phyloP scores from a whole-genome alignment of 2,329 filamentous ascomycete genomes.

The Monilinia fructicola region DNA sequence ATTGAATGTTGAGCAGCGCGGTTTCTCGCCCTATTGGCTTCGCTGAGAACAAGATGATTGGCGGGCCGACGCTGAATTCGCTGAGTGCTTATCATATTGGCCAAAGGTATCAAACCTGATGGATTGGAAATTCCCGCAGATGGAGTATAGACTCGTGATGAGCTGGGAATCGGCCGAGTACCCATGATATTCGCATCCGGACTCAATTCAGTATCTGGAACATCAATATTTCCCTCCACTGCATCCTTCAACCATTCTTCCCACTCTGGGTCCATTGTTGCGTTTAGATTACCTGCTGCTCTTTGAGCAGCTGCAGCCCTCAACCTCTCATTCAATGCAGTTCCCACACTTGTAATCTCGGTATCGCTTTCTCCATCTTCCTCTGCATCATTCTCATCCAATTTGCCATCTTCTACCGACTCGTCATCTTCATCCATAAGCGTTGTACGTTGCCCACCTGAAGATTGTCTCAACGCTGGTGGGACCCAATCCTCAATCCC shows the following conservation, averaged over 20 bases:
- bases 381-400: constrained; percentile 40
- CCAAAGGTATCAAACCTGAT: neutral
- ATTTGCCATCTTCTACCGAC: constrained; percentile 40
- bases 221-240: constrained; percentile 60
- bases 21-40: neutral
- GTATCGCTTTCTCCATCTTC: constrained; percentile 53
- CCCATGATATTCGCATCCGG: constrained; percentile 39
- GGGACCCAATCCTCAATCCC: constrained; percentile 64
- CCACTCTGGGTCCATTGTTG: constrained; percentile 68
- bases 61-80: neutral
- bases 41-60: neutral
- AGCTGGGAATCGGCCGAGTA: constrained; percentile 41
- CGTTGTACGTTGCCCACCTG: constrained; percentile 27
- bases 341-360: constrained; percentile 58
- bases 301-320: constrained; percentile 62
- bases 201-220: constrained; percentile 42
- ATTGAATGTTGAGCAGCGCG: neutral
- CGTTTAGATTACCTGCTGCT: constrained; percentile 58
- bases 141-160: neutral
- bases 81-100: neutral
- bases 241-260: constrained; percentile 73
- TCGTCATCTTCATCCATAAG: constrained; percentile 40
- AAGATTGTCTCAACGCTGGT: constrained; percentile 41
- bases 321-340: constrained; percentile 63
- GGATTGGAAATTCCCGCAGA: neutral